A percentile compares a stretch with the other conserved stretches of the same genome.
Evolutionary conservation across 2,329 filamentous ascomycete genomes (phyloP).

Genomic region (Orbilia javanica): DNA sequence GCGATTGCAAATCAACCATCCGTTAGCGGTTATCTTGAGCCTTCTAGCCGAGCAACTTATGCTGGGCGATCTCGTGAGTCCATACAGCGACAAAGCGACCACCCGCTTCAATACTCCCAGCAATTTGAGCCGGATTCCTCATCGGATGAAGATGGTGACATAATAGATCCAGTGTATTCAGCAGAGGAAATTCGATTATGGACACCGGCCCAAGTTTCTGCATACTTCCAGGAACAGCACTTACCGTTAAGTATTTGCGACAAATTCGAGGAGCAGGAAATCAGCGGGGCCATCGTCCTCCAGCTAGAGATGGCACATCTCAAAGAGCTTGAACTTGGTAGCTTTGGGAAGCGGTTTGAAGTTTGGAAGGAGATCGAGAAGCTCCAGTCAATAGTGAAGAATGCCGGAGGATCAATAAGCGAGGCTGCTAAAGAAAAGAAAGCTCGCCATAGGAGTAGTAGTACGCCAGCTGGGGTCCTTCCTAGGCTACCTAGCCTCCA

Average conservation of each 20-base stretch:
- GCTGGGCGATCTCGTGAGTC: constrained; percentile 44
- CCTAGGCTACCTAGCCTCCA: constrained; percentile 61
- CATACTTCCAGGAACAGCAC: constrained; percentile 85
- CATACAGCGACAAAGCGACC: constrained; percentile 29
- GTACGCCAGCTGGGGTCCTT: constrained; percentile 60
- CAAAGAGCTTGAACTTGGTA: constrained; percentile 62
- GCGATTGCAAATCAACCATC: constrained; percentile 34
- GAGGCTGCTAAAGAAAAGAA: constrained; percentile 34
- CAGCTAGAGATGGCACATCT: constrained; percentile 62
- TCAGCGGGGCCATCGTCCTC: constrained; percentile 89
- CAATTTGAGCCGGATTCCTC: constrained; percentile 61
- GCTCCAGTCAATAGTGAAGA: constrained; percentile 58
- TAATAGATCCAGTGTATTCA: constrained; percentile 61
- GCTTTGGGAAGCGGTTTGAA: constrained; percentile 62
- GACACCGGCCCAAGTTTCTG: constrained; percentile 84
- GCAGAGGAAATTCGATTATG: constrained; percentile 81
- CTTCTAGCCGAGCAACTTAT: constrained; percentile 24
- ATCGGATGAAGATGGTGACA: constrained; percentile 61
- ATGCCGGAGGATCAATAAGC: constrained; percentile 5
- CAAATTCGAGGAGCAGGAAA: constrained; percentile 95
- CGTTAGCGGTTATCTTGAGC: constrained; percentile 42
- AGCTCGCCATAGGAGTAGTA: constrained; percentile 59
- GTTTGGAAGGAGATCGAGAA: constrained; percentile 63
- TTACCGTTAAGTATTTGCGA: constrained; percentile 92
- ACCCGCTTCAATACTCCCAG: constrained; percentile 60